Conservation (phyloP, 1,284 basidiomycete genomes). For the Tilletia walkeri region DNA sequence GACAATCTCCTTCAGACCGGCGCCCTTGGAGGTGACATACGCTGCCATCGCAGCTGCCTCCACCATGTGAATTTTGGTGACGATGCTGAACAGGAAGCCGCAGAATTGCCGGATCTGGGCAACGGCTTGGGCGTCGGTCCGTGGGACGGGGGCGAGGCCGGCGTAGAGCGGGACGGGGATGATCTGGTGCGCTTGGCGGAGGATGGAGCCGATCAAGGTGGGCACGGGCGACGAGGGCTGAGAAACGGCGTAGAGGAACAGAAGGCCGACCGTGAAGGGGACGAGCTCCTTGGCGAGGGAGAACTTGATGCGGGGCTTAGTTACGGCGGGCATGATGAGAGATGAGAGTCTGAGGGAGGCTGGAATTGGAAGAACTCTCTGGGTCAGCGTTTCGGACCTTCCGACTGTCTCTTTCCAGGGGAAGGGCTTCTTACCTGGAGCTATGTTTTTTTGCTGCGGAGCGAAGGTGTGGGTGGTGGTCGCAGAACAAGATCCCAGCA, state of each 20-base stretch:
- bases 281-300: conserved; percentile 3
- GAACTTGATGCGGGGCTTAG: background rate
- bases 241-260: background rate
- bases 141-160: background rate
- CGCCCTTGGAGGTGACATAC: conserved; percentile 10
- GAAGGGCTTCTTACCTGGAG: too few species aligned
- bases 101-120: background rate
- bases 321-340: background rate
- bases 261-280: background rate
- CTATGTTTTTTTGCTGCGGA: too few species aligned
- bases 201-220: background rate
- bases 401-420: too few species aligned
- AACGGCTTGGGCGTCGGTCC: background rate
- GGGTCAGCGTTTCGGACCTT: too few species aligned
- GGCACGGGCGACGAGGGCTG: background rate
- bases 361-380: too few species aligned
- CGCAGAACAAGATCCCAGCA: too few species aligned
- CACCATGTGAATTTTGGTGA: background rate
- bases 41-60: background rate
- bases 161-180: conserved; percentile 1
- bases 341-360: too few species aligned
- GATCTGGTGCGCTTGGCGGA: conserved; percentile 1
- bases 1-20: conserved; percentile 2
- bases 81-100: background rate
- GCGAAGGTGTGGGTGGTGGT: too few species aligned